Evolutionary conservation across 345 rosid genomes (phyloP).

Genomic region (Dipteronia sinensis): DNA sequence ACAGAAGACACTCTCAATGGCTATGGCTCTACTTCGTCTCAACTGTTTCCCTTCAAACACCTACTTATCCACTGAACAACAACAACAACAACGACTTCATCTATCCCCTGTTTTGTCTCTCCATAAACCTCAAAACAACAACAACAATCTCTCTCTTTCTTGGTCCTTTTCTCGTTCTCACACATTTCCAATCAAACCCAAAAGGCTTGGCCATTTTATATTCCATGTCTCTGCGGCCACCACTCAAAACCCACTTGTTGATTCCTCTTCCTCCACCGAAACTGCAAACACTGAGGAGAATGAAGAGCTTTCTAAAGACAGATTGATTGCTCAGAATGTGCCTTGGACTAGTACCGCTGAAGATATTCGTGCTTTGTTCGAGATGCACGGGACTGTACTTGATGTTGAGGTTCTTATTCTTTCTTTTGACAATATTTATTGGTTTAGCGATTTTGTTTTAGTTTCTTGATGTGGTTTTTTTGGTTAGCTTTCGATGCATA

Average conservation of each 20-base stretch:
- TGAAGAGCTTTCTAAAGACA: constrained; percentile 56
- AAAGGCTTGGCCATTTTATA: constrained; percentile 22
- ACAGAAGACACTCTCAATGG: neutral
- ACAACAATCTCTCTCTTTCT: constrained; percentile 15
- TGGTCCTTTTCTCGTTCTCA: constrained; percentile 26
- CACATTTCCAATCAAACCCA: constrained; percentile 28
- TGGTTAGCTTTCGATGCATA: constrained; percentile 77
- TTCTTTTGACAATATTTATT: neutral
- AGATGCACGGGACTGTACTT: constrained; percentile 63
- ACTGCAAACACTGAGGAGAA: constrained; percentile 22
- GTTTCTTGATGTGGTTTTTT: constrained; percentile 17
- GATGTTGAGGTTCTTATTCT: constrained; percentile 64
- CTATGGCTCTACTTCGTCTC: constrained; percentile 56
- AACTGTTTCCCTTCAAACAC: constrained; percentile 34
- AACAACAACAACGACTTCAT: constrained; percentile 15
- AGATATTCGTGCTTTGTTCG: constrained; percentile 79
- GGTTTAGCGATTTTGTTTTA: constrained; percentile 9
- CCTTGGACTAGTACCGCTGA: constrained; percentile 76
- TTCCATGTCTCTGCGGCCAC: constrained; percentile 40
- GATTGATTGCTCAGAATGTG: constrained; percentile 69
- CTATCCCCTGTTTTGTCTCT: constrained; percentile 25
- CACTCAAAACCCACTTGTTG: constrained; percentile 40
- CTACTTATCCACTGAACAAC: constrained; percentile 10
- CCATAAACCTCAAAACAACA: constrained; percentile 27
- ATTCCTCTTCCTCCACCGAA: constrained; percentile 15